Evolutionary conservation across 208 protist species (phyloP).

Genomic region (Wallacemonas rigidus): DNA sequence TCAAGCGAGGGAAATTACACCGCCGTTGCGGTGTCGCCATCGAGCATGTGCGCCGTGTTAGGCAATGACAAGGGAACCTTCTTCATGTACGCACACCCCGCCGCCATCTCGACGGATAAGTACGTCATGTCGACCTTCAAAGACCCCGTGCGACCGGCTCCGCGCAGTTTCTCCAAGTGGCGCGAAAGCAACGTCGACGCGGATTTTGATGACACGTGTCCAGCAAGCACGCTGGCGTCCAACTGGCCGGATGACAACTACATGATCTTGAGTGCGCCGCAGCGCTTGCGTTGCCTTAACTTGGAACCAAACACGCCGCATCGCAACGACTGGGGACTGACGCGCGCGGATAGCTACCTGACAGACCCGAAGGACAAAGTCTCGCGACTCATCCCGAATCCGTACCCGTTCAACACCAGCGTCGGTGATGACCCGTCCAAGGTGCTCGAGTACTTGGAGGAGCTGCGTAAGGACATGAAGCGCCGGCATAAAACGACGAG

Average conservation of each 20-base stretch:
- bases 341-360: conserved; percentile 78
- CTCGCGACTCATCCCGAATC: conserved; percentile 72
- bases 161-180: conserved; percentile 42
- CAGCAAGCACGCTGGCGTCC: conserved; percentile 54
- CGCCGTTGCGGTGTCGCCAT: conserved; percentile 70
- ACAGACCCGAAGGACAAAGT: conserved; percentile 89
- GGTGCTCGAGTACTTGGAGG: conserved; percentile 70
- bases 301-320: conserved; percentile 51
- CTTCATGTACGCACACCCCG: conserved; percentile 72
- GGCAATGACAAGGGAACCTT: conserved; percentile 89
- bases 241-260: conserved; percentile 88
- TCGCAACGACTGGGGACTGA: conserved; percentile 65
- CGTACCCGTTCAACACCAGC: conserved; percentile 83
- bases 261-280: conserved; percentile 86
- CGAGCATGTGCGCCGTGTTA: conserved; percentile 78
- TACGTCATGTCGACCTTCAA: conserved; percentile 81
- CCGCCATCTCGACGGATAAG: conserved; percentile 45
- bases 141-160: conserved; percentile 55
- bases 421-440: conserved; percentile 78
- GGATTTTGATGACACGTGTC: conserved; percentile 61
- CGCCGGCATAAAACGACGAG: conserved; percentile 57
- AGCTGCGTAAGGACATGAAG: conserved; percentile 84
- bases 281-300: conserved; percentile 78
- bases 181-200: conserved; percentile 62
- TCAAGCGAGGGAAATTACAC: conserved; percentile 67